Evolutionary conservation across 208 protist genomes (phyloP), one percentile per base, ranked within the genome.

Genomic region (Angomonas ambiguus): DNA sequence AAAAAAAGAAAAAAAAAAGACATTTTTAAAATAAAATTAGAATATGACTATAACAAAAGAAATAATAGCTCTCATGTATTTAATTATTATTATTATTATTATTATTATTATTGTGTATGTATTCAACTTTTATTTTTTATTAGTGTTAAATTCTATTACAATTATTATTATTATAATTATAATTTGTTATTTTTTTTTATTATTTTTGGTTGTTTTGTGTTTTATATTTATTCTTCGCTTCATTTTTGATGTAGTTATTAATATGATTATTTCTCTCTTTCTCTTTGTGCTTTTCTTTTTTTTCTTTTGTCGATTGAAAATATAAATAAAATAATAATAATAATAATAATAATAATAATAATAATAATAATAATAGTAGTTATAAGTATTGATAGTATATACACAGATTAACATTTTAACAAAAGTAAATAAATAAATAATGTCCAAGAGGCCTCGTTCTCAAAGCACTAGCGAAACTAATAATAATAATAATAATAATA

Each of bases 331-430:
- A 48, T 18, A 48, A 56, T 56, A 56, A 56, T 56, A 56, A 56
- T 56, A 5, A 56, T 22, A 56, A 56, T 56, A 22, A 22, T 22
- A 56, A 56, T 56, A 56, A 56, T 56, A 56, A 27, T 56, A 56
- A 56, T 27, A 56, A 56, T 56, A 56, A 56, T 56, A 56, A 56
- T 56, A 56, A 27, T 56, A 56, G 24, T 27, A 20, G 24, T 48
- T 20, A 48, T 48, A 48, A 48, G 41, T 18, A 48, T 48, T 18
- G 18, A 48, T 48, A 11, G 41, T 48, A 18, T 48, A 48, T 48
- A 48, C 13, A 48, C 18, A 18, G 13, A 18, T 48, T 48, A 18
- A 48, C 41, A 48, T 18, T 20, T 20, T 20, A 11, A 48, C 41
- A 48, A 11, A 11, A 11, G 18, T 48, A 48, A 11, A 48, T 18